Percentiles rank a stretch among this genome's conserved stretches.
Evolutionary conservation across 257 asterid species (phyloP).

Genomic region (Solanum lignicaule): DNA sequence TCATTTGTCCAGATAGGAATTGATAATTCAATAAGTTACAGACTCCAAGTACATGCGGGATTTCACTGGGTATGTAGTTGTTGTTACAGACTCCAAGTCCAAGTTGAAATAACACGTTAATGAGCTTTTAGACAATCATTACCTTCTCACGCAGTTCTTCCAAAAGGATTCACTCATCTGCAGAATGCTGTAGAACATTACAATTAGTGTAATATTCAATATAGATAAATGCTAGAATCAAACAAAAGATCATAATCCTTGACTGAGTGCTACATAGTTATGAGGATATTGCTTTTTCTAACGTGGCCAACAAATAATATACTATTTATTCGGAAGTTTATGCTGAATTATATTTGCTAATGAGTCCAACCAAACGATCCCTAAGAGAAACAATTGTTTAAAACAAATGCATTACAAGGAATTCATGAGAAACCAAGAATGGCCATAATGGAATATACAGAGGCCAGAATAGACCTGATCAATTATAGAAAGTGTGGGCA

Average conservation of each 20-base stretch:
- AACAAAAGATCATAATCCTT: neutral
- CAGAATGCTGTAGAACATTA: constrained; percentile 71
- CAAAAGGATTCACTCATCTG: constrained; percentile 89
- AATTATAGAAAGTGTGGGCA: too few relatives aligned
- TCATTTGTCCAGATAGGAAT: constrained; percentile 82
- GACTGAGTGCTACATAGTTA: neutral
- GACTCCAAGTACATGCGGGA: too few relatives aligned
- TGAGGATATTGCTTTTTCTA: neutral
- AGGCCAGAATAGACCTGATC: too few relatives aligned
- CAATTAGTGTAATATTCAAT: neutral
- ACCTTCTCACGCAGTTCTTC: constrained; percentile 93
- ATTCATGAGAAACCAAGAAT: too few relatives aligned
- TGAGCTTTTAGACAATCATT: constrained; percentile 7
- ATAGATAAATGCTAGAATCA: neutral
- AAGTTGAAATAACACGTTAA: neutral
- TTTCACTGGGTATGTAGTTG: neutral
- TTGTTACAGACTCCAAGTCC: neutral
- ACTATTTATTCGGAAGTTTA: neutral
- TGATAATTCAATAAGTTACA: constrained; percentile 11
- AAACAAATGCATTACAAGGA: constrained; percentile 9
- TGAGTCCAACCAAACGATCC: too few relatives aligned
- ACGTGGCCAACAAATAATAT: neutral
- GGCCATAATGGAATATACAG: too few relatives aligned
- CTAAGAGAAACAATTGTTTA: neutral
- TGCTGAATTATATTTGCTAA: too few relatives aligned